Base-by-base conservation (phyloP, 352 stramenopile genomes). In the Globisporangium splendens region DNA sequence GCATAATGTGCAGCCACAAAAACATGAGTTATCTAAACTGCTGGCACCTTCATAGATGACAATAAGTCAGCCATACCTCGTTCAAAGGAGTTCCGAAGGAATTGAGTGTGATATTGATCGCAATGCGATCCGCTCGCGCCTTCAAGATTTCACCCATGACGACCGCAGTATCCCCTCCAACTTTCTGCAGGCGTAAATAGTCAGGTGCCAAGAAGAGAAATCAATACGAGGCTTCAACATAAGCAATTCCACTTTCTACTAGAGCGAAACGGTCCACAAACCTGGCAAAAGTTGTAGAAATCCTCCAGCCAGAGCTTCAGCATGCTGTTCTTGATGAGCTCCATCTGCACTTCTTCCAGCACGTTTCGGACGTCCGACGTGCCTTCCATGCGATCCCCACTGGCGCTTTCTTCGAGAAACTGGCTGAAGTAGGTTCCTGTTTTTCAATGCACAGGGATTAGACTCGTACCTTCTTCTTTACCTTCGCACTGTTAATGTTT, bases 31-130 rank as follows among this genome's bases (percentile, higher is more conserved):
- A 54, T 8, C 28, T 35, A 8, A 35, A 35, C 28, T 35, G 2
- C 28, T 35, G 2, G 28, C 5, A 8, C 28, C 28, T 35, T 35
- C 28, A 35, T 10, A 35, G 69, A 42, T 76, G 88, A 7, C 50
- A 59, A 65, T 54, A 18, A 33, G 2, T 42, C 13, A 46, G 15
- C 7, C 24, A 10, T 57, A 84, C 72, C 61, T 97, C 88, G 53
- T 97, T 97, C 54, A 97, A 68, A 18, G 82, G 84, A 20, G 89
- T 97, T 50, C 91, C 95, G 63, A 99, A 99, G 42, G 96, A 99
- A 83, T 99, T 99, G 54, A 99, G 81, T 28, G 97, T 99, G 61
- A 99, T 98, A 77, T 99, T 99, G 73, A 99, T 99, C 21, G 97
- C 96, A 54, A 98, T 98, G 46, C 93, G 97, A 71, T 99, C 97